A percentile compares a stretch with the other conserved stretches of the same genome.
phyloP scores from a whole-genome alignment of 257 asterid species.

The Petrea volubilis region DNA sequence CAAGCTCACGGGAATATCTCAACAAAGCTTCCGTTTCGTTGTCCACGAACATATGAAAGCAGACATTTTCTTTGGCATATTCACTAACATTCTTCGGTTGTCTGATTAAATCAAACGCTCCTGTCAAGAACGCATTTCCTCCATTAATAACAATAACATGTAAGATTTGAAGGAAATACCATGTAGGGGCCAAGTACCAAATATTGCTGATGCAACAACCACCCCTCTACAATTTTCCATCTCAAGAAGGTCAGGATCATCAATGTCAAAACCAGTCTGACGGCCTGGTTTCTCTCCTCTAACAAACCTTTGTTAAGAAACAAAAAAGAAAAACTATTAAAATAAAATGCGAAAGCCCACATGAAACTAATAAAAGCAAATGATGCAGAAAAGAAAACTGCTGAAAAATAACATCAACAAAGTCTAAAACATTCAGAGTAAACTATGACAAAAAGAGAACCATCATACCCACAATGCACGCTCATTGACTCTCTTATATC shows the following conservation, averaged over 20 bases:
- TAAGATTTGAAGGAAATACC: conserved; percentile 3
- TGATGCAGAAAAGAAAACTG: neutral
- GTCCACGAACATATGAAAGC: conserved; percentile 93
- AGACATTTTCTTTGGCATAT: conserved; percentile 56
- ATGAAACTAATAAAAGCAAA: neutral
- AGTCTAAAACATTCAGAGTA: conserved; percentile 20
- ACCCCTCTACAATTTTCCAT: conserved; percentile 86
- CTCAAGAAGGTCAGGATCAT: conserved; percentile 72
- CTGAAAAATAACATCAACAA: neutral
- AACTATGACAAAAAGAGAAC: conserved; percentile 4
- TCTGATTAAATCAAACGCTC: conserved; percentile 83
- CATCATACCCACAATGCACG: conserved; percentile 89
- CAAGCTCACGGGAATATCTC: conserved; percentile 62
- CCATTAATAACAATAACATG: conserved; percentile 30
- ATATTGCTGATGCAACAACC: conserved; percentile 91
- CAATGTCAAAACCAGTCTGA: conserved; percentile 80
- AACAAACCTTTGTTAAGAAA: conserved; percentile 66
- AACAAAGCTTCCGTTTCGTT: conserved; percentile 62
- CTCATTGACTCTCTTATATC: conserved; percentile 79
- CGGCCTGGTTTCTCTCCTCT: conserved; percentile 81
- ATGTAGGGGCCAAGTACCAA: conserved; percentile 52
- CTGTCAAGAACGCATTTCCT: conserved; percentile 43
- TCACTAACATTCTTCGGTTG: conserved; percentile 86
- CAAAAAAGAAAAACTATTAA: neutral
- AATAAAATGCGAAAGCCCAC: neutral